These are phyloP conservation scores for Paragyromitra xinjiangensis DNA, from an alignment of 495 filamentous ascomycete genomes.

Conservation along the genomic window DNA sequence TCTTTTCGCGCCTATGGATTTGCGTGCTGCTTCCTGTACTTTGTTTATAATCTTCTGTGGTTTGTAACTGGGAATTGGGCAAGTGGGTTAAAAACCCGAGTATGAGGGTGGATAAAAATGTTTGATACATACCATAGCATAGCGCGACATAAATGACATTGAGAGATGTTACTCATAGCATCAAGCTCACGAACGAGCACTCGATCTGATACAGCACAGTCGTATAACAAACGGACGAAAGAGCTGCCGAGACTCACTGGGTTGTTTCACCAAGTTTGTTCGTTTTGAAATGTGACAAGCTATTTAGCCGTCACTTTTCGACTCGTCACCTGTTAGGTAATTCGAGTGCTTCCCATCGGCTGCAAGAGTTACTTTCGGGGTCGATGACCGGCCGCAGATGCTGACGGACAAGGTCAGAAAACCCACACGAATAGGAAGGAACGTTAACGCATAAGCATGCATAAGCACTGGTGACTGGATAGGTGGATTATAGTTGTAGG, in stretches of 20 bases:
- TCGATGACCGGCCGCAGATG: neutral
- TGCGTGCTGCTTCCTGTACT: neutral
- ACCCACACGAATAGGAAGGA: neutral
- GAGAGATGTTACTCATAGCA: neutral
- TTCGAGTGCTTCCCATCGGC: neutral
- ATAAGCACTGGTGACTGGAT: neutral
- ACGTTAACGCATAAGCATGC: neutral
- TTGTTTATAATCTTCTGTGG: neutral
- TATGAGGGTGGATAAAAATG: neutral
- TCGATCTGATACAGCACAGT: neutral
- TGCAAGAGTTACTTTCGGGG: neutral
- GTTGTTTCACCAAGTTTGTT: neutral
- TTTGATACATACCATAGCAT: conserved; percentile 3
- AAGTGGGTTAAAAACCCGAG: neutral
- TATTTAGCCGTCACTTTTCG: neutral
- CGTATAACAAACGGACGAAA: neutral
- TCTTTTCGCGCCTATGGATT: neutral
- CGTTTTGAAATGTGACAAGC: neutral
- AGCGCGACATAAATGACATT: neutral
- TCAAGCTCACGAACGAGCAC: neutral
- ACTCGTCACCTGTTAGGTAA: neutral
- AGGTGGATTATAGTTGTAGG: neutral
- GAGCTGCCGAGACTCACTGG: neutral
- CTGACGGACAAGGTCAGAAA: neutral
- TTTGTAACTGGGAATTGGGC: neutral